phyloP scores from a whole-genome alignment of 2,329 filamentous ascomycete species.

The Phyllosticta paracitricarpa region DNA sequence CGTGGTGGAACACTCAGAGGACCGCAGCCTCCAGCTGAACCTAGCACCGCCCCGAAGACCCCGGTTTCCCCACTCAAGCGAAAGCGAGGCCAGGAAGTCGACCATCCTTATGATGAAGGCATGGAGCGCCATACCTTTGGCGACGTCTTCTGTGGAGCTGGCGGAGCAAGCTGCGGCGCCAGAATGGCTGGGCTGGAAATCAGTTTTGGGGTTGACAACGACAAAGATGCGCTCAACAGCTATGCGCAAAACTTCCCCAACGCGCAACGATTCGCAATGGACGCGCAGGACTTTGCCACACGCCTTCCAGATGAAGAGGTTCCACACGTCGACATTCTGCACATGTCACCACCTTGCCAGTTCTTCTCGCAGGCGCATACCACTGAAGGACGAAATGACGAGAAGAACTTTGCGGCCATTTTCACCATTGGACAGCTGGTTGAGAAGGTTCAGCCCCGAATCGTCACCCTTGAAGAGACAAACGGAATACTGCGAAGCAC shows the following conservation, averaged over 20 bases:
- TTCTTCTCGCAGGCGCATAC: conserved; percentile 67
- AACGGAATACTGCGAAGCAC: conserved; percentile 44
- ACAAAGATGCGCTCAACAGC: conserved; percentile 45
- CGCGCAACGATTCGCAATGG: conserved; percentile 12
- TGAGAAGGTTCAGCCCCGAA: conserved; percentile 48
- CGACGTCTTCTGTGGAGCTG: conserved; percentile 64
- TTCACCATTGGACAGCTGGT: conserved; percentile 45
- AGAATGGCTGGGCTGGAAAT: conserved; percentile 47
- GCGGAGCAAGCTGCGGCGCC: conserved; percentile 60
- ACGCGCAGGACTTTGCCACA: conserved; percentile 34
- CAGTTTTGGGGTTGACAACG: conserved; percentile 55
- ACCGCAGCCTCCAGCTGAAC: background rate
- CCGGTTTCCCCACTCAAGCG: background rate
- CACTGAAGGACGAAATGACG: conserved; percentile 40
- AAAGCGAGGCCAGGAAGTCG: background rate
- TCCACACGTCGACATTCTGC: conserved; percentile 54
- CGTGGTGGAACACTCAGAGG: background rate
- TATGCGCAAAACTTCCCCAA: conserved; percentile 49
- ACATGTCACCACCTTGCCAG: conserved; percentile 71
- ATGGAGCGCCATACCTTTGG: conserved; percentile 49
- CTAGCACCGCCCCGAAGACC: background rate
- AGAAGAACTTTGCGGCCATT: conserved; percentile 53
- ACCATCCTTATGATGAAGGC: background rate
- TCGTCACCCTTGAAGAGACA: conserved; percentile 73
- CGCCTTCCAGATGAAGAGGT: conserved; percentile 17